Evolutionary conservation across 176 grass and related monocot species (phyloP), one percentile per base, ranked within the genome.

Genomic region (Carex scoparia): DNA sequence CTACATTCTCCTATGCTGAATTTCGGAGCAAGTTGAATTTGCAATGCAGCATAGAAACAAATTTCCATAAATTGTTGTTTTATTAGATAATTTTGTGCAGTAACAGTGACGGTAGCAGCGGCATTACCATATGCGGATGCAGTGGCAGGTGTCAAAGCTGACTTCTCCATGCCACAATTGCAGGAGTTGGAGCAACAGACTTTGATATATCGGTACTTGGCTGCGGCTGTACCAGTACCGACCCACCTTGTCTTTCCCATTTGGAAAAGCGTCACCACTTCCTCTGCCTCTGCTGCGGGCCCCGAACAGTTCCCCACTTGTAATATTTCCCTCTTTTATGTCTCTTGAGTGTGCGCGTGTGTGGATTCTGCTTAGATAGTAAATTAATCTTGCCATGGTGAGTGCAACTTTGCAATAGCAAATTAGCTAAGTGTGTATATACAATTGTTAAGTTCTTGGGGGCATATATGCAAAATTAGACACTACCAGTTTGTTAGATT

Each of bases 141-240:
- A 85, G 85, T 80, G 37, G 92, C 84, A 79, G 92, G 90, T 49
- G 90, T 91, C 44, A 91, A 92, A 10, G 82, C 88, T 0, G 82
- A 84, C 48, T 96, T 99, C 90, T 89, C 86, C 62, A 89, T 94
- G 2, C 89, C 91, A 66, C 97, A 99, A 84, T 87, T 96, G 65
- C 97, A 99, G 84, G 97, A 99, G 82, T 87, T 99, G 56, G 97
- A 99, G 81, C 97, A 96, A 84, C 97, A 99, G 75, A 93, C 97
- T 38, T 87, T 94, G 58, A 91, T 99, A 33, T 96, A 94, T 86
- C 93, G 92, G 63, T 99, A 99, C 89, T 94, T 99, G 97, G 85
- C 90, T 80, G 93, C 93, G 4, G 88, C 88, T 78, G 91, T 99
- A 58, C 97, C 97, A 18, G 93, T 99, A 65, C 97, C 97, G 40